These are phyloP conservation scores for Abrus precatorius DNA, from an alignment of 306 rosid species.

Conservation along the genomic window DNA sequence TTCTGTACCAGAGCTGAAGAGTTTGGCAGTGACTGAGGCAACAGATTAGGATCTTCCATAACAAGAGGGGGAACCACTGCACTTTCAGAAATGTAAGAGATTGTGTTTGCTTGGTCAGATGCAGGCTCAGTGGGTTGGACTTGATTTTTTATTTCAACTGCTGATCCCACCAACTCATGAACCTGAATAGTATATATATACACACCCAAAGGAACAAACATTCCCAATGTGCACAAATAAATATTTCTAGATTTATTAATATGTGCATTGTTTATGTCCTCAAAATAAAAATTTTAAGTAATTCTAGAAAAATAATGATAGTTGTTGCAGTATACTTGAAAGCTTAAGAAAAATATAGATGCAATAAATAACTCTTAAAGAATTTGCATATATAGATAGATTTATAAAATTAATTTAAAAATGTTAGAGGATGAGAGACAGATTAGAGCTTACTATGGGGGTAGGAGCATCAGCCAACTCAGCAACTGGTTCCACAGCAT, in stretches of 20 bases:
- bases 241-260: no score
- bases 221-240: neutral
- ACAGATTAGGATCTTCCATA: neutral
- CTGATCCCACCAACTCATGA: neutral
- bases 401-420: neutral
- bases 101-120: neutral
- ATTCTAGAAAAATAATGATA: neutral
- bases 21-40: neutral
- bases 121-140: neutral
- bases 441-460: neutral
- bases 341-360: no score
- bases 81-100: neutral
- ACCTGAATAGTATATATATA: neutral
- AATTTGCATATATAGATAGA: neutral
- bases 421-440: neutral
- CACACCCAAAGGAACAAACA: neutral
- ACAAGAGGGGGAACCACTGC: neutral
- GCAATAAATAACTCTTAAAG: no score
- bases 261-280: neutral
- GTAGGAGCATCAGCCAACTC: neutral
- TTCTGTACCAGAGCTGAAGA: neutral
- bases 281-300: neutral
- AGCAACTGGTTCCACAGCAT: neutral
- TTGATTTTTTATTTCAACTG: neutral
- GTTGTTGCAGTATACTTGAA: no score